Evolutionary conservation across 2,329 filamentous ascomycete species (phyloP), one percentile per base, ranked within the genome.

Genomic region (Remersonia thermophila): DNA sequence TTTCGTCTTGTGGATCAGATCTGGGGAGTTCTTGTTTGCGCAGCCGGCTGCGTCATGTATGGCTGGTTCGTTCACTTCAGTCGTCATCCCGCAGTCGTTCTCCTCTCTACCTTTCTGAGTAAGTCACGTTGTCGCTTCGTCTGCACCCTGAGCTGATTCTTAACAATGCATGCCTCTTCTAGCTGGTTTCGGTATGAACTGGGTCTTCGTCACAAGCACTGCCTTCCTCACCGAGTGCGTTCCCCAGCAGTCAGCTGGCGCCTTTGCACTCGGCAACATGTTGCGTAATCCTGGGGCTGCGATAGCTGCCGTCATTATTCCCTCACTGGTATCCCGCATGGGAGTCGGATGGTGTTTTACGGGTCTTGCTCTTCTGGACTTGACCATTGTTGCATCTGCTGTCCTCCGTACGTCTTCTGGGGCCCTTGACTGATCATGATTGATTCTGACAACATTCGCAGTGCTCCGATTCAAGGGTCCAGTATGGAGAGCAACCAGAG

Each of bases 161-260:
- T 9, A 7, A 18, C 12, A 20, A 17, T 13, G 27, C 11, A 8
- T 20, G n/a, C 12, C 1, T 12, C 1, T 8, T 14, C 6, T 7
- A 43, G 41, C 33, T 34, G 41, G 41, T 2, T 43, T 43, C 13
- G 38, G 41, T 2, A 43, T 43, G 41, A 43, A 43, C 28, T 43
- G 41, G 41, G 41, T 43, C 2, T 43, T 43, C 12, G 38, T 43
- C 10, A 43, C 41, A 3, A 43, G 38, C 2, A 43, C 41, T 4
- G 41, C 41, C 1, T 43, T 43, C 14, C 30, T 43, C 12, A 43
- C 36, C 2, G 41, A 43, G 34, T 41, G 38, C n/a, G 41, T 39
- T 10, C 30, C 38, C 12, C 41, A 43, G 10, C 40, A 43, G 13
- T 38, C 41, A 10, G 38, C 41, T 2, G 41, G 41, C 4, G 38